Evolutionary conservation across 441 rosid species (phyloP), one percentile per base, ranked within the genome.

Genomic region (Pelargonium australe): DNA sequence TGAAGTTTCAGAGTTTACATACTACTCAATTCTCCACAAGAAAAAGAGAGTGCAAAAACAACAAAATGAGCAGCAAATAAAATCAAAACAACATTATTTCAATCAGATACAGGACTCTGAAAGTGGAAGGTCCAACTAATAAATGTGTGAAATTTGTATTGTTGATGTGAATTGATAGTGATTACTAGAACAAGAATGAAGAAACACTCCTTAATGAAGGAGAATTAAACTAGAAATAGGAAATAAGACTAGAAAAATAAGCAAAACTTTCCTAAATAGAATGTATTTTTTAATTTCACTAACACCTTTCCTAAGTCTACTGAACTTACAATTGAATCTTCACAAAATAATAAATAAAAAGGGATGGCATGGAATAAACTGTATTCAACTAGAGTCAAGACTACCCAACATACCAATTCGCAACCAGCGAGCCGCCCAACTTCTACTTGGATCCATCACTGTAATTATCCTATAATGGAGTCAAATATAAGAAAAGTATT

Each of bases 361-460:
- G 6, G 16, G 60, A 0, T 14, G 10, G 7, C 6, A 16, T 55
- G 61, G 8, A 65, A 45, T 11, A 20, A 37, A 6, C 7, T 11
- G 34, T 4, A 9, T 4, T 19, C 3, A n/a, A 16, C 7, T 49
- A 62, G 8, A 2, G 31, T 40, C 10, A 20, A 23, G 65, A 41
- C 43, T 2, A 25, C 49, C n/a, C 44, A 67, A 78, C 81, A 64
- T 87, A 92, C 98, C 95, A 70, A 89, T 87, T 80, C 95, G 80
- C 72, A 92, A 73, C 98, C 96, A 92, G 20, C 97, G 87, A 65
- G 96, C 97, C 47, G 93, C 96, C 98, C 97, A 95, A 69, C 95
- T 90, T 80, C 92, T 83, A 49, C 75, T 75, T 14, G 99, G 97
- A 75, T 95, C 98, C 96, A 92, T 95, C 73, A 95, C 87, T 68